phyloP scores from a whole-genome alignment of 441 rosid genomes.

The Corymbia citriodora region DNA sequence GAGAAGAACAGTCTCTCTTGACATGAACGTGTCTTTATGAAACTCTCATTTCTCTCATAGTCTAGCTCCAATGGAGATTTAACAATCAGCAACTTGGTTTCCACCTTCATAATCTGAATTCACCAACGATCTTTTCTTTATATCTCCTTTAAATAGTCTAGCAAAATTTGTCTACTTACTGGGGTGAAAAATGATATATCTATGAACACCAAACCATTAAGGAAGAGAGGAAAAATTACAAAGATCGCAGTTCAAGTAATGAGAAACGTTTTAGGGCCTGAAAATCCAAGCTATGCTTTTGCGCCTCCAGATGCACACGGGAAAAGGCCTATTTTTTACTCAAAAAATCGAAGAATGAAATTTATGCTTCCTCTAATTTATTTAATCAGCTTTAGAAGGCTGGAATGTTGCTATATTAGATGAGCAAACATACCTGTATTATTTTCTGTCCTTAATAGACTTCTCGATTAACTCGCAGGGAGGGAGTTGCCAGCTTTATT shows the following conservation, averaged over 20 bases:
- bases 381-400: not conserved
- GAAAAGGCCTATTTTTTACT: not conserved
- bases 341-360: not conserved
- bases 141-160: not conserved
- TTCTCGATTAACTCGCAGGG: slow-evolving; percentile 41
- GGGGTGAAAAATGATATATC: not conserved
- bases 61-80: not conserved
- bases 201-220: not conserved
- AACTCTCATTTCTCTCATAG: not conserved
- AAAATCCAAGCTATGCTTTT: not conserved
- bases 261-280: not conserved
- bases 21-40: not conserved
- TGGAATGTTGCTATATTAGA: not conserved
- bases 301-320: not conserved
- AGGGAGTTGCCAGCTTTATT: slow-evolving; percentile 48
- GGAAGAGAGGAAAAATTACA: not conserved
- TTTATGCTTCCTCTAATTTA: not conserved
- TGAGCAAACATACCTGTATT: not conserved
- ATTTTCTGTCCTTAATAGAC: not conserved
- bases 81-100: not conserved
- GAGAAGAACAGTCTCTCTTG: not conserved
- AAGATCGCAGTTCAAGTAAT: not conserved
- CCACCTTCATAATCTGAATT: not conserved
- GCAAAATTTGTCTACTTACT: not conserved
- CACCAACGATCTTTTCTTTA: not conserved